Evolutionary conservation across 441 rosid genomes (phyloP), one percentile per base, ranked within the genome.

Genomic region (Syzygium syzygioides): DNA sequence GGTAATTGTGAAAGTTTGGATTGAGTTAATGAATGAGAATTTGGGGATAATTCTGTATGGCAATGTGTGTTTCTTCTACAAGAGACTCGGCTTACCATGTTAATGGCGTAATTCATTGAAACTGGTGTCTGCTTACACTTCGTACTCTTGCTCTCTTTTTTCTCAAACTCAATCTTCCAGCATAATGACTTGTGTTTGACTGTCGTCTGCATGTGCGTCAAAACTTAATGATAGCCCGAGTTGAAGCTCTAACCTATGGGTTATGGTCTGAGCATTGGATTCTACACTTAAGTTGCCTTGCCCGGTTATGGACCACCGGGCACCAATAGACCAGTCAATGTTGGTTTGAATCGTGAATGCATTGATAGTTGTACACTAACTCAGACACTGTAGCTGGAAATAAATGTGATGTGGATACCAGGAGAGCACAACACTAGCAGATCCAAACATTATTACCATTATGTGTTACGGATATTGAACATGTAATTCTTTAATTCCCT

Each of bases 301-400:
- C 52, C 3, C 3, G 52, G 28, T 37, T 71, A 71, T 37, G 28
- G 80, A 71, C n/a, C 80, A 37, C 50, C 1, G 17, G 80, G 50
- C 50, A 37, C 80, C 79, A 19, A 3, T 71, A 37, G 17, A 37
- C 50, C 6, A 71, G 80, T 12, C 48, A 71, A 37, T 37, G 0
- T 76, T 41, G 13, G 52, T 1, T 76, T 76, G 52, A 25, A 76
- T 23, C 23, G 83, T 3, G 83, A 76, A 6, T 76, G 4, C 20
- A 4, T 71, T 19, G 80, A 71, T 34, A 32, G 45, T 68, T 68
- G 2, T 68, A 68, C 10, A 9, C n/a, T 41, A 15, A 41, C 52
- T 23, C n/a, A 1, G 28, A 76, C 2, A 0, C 5, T 0, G 3
- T 41, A 12, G 7, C 52, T 6, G 26, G n/a, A 76, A 12, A 76